Evolutionary conservation across 441 rosid genomes (phyloP).

Genomic region (Adansonia gregorii): DNA sequence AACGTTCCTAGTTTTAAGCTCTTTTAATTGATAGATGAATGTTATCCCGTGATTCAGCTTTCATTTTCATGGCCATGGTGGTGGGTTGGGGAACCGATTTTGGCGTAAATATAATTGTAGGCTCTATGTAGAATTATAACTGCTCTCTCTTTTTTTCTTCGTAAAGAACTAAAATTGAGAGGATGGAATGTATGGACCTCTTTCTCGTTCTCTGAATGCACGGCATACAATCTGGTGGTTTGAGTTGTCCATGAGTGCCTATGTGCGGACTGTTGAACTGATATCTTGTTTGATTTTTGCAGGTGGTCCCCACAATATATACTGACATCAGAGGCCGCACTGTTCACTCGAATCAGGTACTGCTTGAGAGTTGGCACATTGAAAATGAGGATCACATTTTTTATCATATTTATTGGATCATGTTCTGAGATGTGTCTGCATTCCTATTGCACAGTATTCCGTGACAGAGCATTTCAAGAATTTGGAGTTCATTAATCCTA

Average conservation of each 20-base stretch:
- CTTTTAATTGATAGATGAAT: not conserved
- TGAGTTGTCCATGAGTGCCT: too few relatives aligned
- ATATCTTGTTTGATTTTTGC: slow-evolving; percentile 28
- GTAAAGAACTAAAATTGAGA: too few relatives aligned
- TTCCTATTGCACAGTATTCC: slow-evolving; percentile 56
- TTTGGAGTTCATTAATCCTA: slow-evolving; percentile 49
- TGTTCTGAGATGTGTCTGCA: slow-evolving; percentile 10
- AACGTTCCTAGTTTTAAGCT: not conserved
- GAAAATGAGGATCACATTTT: slow-evolving; percentile 9
- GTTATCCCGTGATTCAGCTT: not conserved
- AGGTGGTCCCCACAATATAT: slow-evolving; percentile 82
- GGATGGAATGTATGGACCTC: too few relatives aligned
- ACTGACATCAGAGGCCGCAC: slow-evolving; percentile 61
- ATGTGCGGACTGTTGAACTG: not conserved
- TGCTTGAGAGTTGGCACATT: not conserved
- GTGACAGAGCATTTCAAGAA: slow-evolving; percentile 71
- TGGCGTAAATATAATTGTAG: not conserved
- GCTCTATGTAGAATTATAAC: too few relatives aligned
- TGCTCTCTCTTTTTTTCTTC: too few relatives aligned
- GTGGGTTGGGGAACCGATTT: not conserved
- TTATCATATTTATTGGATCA: slow-evolving; percentile 2
- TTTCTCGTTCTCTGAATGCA: not conserved
- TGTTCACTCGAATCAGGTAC: slow-evolving; percentile 76
- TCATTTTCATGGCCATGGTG: slow-evolving; percentile 6
- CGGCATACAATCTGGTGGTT: not conserved